Percentiles rank a stretch among this genome's conserved stretches.
Evolutionary conservation across 768 basidiomycete genomes (phyloP).

Genomic region (Russula lepida): DNA sequence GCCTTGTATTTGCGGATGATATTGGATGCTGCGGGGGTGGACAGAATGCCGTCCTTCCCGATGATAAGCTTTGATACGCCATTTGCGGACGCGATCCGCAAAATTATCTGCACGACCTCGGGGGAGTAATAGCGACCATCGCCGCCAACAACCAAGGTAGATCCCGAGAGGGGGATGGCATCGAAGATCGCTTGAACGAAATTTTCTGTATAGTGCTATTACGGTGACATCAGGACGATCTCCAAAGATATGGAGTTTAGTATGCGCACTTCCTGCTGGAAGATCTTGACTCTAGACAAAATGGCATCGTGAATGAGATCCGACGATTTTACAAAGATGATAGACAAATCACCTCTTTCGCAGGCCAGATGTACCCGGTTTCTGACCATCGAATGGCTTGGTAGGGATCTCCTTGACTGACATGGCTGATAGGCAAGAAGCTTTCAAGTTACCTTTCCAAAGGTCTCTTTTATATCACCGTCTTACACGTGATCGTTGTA

Average conservation of each 20-base stretch:
- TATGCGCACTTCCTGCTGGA: conserved; percentile 80
- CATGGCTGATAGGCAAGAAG: conserved; percentile 29
- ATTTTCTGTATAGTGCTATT: conserved; percentile 93
- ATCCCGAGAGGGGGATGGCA: conserved; percentile 72
- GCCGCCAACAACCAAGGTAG: conserved; percentile 91
- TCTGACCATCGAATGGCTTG: conserved; percentile 87
- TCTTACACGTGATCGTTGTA: conserved; percentile 12
- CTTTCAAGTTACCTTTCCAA: background rate
- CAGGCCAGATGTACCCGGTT: conserved; percentile 96
- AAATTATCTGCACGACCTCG: conserved; percentile 82
- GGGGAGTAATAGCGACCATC: conserved; percentile 92
- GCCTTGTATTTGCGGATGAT: conserved; percentile 95
- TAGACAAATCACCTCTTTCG: conserved; percentile 67
- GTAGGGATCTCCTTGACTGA: conserved; percentile 63
- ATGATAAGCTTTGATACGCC: conserved; percentile 88
- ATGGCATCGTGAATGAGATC: conserved; percentile 9
- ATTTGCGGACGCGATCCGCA: conserved; percentile 91
- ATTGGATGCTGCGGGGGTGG: conserved; percentile 95
- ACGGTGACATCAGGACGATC: conserved; percentile 21
- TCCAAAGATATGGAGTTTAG: background rate
- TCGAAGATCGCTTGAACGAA: conserved; percentile 92
- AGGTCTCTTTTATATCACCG: conserved; percentile 11
- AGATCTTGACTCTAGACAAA: conserved; percentile 78
- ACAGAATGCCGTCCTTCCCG: conserved; percentile 85
- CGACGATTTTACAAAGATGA: background rate